phyloP scores from a whole-genome alignment of 2,329 filamentous ascomycete genomes.

The Sporothrix euskadiensis region DNA sequence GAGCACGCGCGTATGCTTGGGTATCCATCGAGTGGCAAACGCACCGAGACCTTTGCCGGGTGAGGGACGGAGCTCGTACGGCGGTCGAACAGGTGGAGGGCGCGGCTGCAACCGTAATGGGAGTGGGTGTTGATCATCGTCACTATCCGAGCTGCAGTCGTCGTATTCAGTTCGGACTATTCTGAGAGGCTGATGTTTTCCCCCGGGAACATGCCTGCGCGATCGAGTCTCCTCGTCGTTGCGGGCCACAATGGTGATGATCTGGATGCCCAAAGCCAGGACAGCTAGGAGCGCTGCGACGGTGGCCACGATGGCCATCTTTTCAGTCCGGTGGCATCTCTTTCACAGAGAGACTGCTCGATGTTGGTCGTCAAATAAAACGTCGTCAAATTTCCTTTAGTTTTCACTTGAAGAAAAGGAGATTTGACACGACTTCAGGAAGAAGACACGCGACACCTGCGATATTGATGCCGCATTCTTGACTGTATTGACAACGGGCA shows the following conservation, averaged over 20 bases:
- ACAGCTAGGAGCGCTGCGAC: not conserved
- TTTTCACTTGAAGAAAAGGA: not conserved
- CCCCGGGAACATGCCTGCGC: too few species aligned
- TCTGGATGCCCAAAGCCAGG: conserved; percentile 1
- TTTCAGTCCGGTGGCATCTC: conserved; percentile 4
- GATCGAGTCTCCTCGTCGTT: not conserved
- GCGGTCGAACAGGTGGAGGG: not conserved
- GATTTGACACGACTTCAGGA: not conserved
- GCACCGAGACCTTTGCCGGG: conserved; percentile 46
- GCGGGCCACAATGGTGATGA: not conserved
- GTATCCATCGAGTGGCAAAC: conserved; percentile 42
- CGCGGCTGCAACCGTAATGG: not conserved
- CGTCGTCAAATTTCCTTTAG: not conserved
- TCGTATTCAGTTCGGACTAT: not conserved
- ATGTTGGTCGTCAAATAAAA: not conserved
- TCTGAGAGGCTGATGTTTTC: not conserved
- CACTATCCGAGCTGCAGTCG: not conserved
- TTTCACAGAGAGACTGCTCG: not conserved
- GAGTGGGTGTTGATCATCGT: not conserved
- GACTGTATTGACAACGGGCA: not conserved
- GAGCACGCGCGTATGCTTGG: conserved; percentile 44
- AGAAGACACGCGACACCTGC: not conserved
- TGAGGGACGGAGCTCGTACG: conserved; percentile 24
- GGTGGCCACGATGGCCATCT: conserved; percentile 22
- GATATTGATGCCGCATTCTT: not conserved